A percentile compares a stretch with the other conserved stretches of the same genome.
Conservation (phyloP, 2,329 filamentous ascomycete genomes). For the Didymella lethalis region DNA sequence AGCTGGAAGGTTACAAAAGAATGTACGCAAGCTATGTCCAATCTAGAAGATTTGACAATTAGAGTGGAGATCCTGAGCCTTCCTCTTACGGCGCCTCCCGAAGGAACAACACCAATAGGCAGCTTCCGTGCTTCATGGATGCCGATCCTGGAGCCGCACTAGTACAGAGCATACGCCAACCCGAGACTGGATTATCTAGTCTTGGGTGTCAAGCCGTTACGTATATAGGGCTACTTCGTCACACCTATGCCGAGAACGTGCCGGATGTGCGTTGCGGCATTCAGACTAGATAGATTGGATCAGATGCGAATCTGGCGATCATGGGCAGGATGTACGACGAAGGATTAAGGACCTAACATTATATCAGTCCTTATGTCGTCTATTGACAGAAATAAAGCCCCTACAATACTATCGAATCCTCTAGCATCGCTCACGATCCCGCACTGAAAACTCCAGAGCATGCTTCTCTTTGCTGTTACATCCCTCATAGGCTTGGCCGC, state of each 20-base stretch:
- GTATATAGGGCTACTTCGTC: background rate
- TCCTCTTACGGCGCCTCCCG: constrained; percentile 9
- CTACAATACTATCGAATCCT: background rate
- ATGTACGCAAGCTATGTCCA: background rate
- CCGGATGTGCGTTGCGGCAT: background rate
- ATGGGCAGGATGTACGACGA: constrained; percentile 17
- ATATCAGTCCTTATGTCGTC: background rate
- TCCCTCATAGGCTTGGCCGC: constrained; percentile 13
- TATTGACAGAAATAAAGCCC: background rate
- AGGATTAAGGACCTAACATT: background rate
- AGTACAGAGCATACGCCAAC: background rate
- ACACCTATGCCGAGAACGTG: background rate
- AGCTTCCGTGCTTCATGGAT: background rate
- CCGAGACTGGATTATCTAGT: background rate
- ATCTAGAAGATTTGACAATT: background rate
- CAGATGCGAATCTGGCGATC: constrained; percentile 2
- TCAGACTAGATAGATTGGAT: background rate
- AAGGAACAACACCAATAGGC: background rate
- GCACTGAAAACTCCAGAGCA: background rate
- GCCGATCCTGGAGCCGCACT: constrained; percentile 10
- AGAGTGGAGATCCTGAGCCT: background rate
- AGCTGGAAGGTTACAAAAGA: background rate
- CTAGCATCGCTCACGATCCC: background rate
- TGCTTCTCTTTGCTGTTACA: constrained; percentile 9
- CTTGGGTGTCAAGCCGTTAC: constrained; percentile 1